A percentile compares a stretch with the other conserved stretches of the same genome.
phyloP scores from a whole-genome alignment of 305 asterid genomes.

The Rubia peregrina region DNA sequence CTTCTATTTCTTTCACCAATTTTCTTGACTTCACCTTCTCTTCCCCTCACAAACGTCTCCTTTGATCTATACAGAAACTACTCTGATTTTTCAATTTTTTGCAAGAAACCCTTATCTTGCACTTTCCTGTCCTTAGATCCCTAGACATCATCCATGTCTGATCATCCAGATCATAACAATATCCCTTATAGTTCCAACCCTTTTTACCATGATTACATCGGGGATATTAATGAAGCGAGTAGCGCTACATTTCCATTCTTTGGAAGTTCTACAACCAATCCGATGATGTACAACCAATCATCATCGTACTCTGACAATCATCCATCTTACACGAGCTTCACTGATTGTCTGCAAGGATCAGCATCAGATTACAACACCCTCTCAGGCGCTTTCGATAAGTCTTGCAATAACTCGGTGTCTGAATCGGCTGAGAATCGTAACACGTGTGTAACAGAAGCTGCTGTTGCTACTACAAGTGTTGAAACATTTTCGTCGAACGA shows the following conservation, averaged over 20 bases:
- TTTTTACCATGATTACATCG: slow-evolving; percentile 33
- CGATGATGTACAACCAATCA: slow-evolving; percentile 19
- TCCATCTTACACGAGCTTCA: slow-evolving; percentile 35
- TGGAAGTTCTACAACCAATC: slow-evolving; percentile 12
- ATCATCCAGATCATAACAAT: slow-evolving; percentile 24
- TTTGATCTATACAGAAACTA: background rate
- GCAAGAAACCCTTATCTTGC: background rate
- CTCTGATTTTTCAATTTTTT: background rate
- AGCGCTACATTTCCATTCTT: slow-evolving; percentile 23
- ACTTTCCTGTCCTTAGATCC: background rate
- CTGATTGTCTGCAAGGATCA: slow-evolving; percentile 39
- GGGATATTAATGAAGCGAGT: slow-evolving; percentile 10
- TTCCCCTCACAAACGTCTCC: background rate
- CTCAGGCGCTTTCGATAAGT: slow-evolving; percentile 35
- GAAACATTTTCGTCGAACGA: slow-evolving; percentile 53
- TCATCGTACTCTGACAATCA: background rate
- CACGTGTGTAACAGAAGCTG: slow-evolving; percentile 17
- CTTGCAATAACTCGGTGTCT: slow-evolving; percentile 24
- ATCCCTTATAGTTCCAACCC: slow-evolving; percentile 19
- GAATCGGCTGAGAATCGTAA: slow-evolving; percentile 24
- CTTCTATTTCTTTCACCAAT: slow-evolving; percentile 9
- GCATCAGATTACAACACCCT: slow-evolving; percentile 40
- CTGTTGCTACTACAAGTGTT: slow-evolving; percentile 10
- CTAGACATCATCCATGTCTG: slow-evolving; percentile 31
- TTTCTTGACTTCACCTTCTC: slow-evolving; percentile 11